Base-by-base conservation (phyloP, 2,329 filamentous ascomycete species). In the Fusarium duplospermum region DNA sequence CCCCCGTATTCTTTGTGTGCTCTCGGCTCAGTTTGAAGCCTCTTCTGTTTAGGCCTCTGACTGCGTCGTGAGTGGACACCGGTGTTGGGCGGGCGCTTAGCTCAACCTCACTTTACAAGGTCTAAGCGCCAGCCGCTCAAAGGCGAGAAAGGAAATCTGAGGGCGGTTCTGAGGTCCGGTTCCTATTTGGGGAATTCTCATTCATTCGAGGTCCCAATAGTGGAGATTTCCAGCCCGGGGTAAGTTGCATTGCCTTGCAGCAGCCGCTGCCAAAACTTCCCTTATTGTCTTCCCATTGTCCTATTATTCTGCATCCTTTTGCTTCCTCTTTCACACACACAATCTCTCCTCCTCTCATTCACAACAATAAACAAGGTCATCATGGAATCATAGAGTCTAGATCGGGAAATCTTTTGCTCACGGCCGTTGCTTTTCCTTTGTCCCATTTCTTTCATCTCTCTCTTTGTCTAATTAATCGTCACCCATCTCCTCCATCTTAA, bases 311-410 rank as follows among this genome's bases (percentile, higher is more conserved):
- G 27, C n/a, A 27, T 33, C 31, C 38, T 69, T 54, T 54, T 33
- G 22, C 63, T 64, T 57, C 70, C 47, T 31, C 27, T 20, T 52
- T 29, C 47, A 58, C 54, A 71, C 54, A 70, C 68, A 75, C 66
- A 61, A 60, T n/a, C 64, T 62, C 33, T 5, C 36, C 36, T n/a
- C 40, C 11, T 33, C 65, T 50, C 64, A 63, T 66, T 63, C 66
- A 72, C 33, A 70, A 59, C 71, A 71, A 68, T 60, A 64, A 70
- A 56, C 56, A 69, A 56, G 47, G 36, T 50, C 58, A 74, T 35
- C 35, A 76, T 79, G 77, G 71, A 79, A 72, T 74, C 76, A 79
- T 79, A 79, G 74, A 77, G 40, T 33, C 70, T 67, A 77, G 71
- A 76, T 59, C 74, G 54, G 56, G 67, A 69, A 66, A 54, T 56